Percentiles rank a stretch among this genome's conserved stretches.
Conservation (phyloP, 2,329 filamentous ascomycete species). For the Fusarium pseudograminearum region DNA sequence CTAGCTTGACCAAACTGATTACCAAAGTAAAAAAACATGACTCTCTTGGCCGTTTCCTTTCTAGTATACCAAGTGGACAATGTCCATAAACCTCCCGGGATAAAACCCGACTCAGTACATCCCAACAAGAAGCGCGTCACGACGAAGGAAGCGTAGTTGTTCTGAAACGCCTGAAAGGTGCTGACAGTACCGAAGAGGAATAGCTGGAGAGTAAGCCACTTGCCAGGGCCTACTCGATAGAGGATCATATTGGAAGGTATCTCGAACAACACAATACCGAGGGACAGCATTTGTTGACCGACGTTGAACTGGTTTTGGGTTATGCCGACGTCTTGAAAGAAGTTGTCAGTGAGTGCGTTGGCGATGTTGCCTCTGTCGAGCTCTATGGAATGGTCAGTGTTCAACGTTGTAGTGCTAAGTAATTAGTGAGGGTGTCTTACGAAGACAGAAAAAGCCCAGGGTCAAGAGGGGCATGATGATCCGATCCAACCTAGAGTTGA, state of each 20-base stretch:
- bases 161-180: conserved; percentile 66
- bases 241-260: conserved; percentile 55
- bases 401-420: neutral
- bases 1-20: conserved; percentile 62
- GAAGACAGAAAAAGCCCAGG: conserved; percentile 58
- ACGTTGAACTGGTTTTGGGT: conserved; percentile 65
- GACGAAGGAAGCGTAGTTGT: conserved; percentile 60
- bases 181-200: conserved; percentile 66
- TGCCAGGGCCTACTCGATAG: conserved; percentile 56
- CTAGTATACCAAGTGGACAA: conserved; percentile 68
- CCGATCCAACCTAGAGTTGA: conserved; percentile 51
- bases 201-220: conserved; percentile 66
- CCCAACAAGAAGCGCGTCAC: conserved; percentile 64
- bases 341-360: conserved; percentile 62
- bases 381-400: conserved; percentile 42
- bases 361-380: conserved; percentile 58
- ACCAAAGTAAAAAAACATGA: conserved; percentile 68
- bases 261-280: conserved; percentile 62
- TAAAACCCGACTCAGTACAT: conserved; percentile 66
- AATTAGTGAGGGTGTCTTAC: conserved; percentile 42
- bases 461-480: conserved; percentile 59
- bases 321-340: conserved; percentile 63
- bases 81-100: conserved; percentile 64
- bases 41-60: conserved; percentile 63
- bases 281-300: conserved; percentile 63